Base-by-base conservation (phyloP, 1,139 yeast genomes). In the Lodderomyces beijingensis region DNA sequence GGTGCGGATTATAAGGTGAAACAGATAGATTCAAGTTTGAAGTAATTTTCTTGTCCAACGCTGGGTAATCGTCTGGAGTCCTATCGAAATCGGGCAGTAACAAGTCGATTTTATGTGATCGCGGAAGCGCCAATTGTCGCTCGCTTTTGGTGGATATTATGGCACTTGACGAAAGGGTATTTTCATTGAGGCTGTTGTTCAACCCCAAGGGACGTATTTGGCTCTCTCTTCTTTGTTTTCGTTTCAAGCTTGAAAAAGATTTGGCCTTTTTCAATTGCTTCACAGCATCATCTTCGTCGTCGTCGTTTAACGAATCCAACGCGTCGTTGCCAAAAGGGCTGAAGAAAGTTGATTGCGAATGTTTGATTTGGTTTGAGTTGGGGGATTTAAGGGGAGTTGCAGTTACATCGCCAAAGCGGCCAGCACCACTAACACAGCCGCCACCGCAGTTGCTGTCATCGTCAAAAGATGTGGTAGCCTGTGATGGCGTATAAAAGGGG, bases 401-500 rank as follows among this genome's bases (percentile, higher is more conserved):
- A 19, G 57, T 46, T 4, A 24, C 17, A 24, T 24, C 17, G 12
- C 20, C 20, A 13, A n/a, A 8, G n/a, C 22, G 22, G n/a, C n/a
- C n/a, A n/a, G n/a, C n/a, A n/a, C n/a, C n/a, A n/a, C n/a, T n/a
- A n/a, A n/a, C n/a, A n/a, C n/a, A n/a, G n/a, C n/a, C n/a, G n/a
- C n/a, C 28, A 4, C 28, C 18, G 18, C 18, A 26, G 12, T 27
- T 11, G n/a, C 22, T 31, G 51, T 56, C 28, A 7, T 29, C 33
- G 19, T 52, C 50, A 34, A 53, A 59, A 2, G 76, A 74, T 5
- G 71, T 61, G 26, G 62, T 47, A 40, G 63, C 62, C 4, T 65
- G 50, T 1, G 65, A 54, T 2, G 74, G 70, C 2, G 72, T 67
- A 41, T 64, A 67, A 43, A 70, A 70, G 13, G 76, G 76, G 40